These are phyloP conservation scores for Buxus sempervirens DNA, from an alignment of 164 flowering plant species.

Conservation along the genomic window DNA sequence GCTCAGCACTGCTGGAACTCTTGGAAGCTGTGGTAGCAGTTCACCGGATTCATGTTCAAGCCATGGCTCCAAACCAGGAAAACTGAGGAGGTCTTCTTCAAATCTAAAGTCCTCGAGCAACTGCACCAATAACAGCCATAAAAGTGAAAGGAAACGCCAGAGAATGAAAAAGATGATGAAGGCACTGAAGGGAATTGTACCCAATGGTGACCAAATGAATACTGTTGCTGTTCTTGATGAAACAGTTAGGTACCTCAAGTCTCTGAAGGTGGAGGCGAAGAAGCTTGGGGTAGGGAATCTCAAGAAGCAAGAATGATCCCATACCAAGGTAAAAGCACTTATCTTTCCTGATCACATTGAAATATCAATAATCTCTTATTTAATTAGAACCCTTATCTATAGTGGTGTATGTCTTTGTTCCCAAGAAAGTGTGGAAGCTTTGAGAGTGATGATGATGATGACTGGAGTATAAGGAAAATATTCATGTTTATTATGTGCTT, in stretches of 20 bases:
- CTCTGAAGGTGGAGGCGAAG: conserved; percentile 67
- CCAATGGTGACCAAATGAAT: conserved; percentile 65
- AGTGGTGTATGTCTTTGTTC: too few species aligned
- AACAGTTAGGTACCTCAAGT: conserved; percentile 74
- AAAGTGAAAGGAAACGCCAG: conserved; percentile 39
- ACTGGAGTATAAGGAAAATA: neutral
- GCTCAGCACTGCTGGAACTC: conserved; percentile 67
- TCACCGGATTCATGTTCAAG: conserved; percentile 56
- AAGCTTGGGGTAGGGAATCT: conserved; percentile 41
- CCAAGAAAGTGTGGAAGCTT: neutral
- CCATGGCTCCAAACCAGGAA: conserved; percentile 32
- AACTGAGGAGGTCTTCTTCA: conserved; percentile 27
- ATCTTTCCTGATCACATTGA: neutral
- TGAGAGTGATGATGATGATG: neutral
- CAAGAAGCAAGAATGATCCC: conserved; percentile 10
- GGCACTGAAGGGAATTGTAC: conserved; percentile 60
- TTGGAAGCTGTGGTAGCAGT: conserved; percentile 32
- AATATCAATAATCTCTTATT: neutral
- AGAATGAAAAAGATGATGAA: conserved; percentile 65
- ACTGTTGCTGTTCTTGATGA: conserved; percentile 68
- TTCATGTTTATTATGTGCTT: too few species aligned
- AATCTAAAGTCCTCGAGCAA: conserved; percentile 29
- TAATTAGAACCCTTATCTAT: neutral
- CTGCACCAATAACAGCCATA: conserved; percentile 12
- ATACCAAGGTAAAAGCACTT: neutral